phyloP scores from a whole-genome alignment of 2,329 filamentous ascomycete species.

The Bipolaris bicolor region DNA sequence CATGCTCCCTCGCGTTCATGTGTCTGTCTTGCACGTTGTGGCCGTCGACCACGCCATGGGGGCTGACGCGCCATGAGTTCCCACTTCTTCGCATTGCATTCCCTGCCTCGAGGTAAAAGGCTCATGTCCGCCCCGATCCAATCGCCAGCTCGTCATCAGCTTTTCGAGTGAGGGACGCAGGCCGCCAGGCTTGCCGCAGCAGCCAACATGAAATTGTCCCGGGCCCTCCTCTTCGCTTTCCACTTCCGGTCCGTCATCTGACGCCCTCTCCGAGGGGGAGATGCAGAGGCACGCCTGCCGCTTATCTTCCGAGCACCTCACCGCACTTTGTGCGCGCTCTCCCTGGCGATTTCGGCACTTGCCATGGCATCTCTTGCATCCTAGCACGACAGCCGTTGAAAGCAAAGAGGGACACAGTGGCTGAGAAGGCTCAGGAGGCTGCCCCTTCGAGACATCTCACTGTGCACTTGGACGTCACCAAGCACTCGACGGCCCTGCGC shows the following conservation, averaged over 20 bases:
- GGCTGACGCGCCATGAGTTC: conserved; percentile 34
- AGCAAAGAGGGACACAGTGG: conserved; percentile 45
- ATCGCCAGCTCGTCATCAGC: conserved; percentile 21
- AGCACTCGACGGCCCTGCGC: conserved; percentile 40
- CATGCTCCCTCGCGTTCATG: conserved; percentile 34
- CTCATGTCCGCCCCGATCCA: conserved; percentile 24
- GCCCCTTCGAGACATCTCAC: conserved; percentile 29
- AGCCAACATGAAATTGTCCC: conserved; percentile 36
- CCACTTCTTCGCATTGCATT: conserved; percentile 41
- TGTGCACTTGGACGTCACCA: conserved; percentile 40
- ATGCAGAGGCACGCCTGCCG: conserved; percentile 33
- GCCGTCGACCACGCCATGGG: conserved; percentile 33
- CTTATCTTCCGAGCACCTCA: conserved; percentile 36
- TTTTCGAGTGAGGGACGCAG: conserved; percentile 18
- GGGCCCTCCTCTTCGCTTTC: conserved; percentile 25
- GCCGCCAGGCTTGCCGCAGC: conserved; percentile 35
- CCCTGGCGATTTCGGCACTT: conserved; percentile 30
- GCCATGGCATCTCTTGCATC: conserved; percentile 36
- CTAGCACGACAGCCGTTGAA: conserved; percentile 46
- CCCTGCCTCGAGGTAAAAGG: conserved; percentile 37
- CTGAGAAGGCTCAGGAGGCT: conserved; percentile 38
- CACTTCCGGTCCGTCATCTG: conserved; percentile 41
- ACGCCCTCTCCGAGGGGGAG: conserved; percentile 32
- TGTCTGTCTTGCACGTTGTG: conserved; percentile 48
- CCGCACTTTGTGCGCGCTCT: conserved; percentile 25